Evolutionary conservation across 345 rosid species (phyloP).

Genomic region (Dipteronia dyeriana): DNA sequence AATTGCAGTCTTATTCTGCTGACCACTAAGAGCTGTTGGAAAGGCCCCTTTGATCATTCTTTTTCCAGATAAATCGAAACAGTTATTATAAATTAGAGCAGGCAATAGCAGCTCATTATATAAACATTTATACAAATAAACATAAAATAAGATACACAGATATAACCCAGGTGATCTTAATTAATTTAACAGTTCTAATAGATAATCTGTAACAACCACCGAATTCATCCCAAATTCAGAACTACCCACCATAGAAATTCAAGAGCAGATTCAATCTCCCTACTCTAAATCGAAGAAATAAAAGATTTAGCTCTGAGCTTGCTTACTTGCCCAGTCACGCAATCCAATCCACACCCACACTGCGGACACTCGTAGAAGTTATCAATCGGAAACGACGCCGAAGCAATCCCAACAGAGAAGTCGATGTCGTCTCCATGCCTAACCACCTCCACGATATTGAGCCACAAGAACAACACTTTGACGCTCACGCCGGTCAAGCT

Average conservation of each 20-base stretch:
- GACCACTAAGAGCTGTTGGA: neutral
- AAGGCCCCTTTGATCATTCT: neutral
- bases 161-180: neutral
- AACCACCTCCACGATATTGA: slow-evolving; percentile 82
- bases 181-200: slow-evolving; percentile 9
- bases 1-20: neutral
- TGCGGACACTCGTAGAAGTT: slow-evolving; percentile 86
- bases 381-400: slow-evolving; percentile 69
- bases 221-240: neutral
- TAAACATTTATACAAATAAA: neutral
- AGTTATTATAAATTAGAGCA: neutral
- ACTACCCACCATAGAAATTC: slow-evolving; percentile 8
- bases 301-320: slow-evolving; percentile 43
- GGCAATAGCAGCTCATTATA: neutral
- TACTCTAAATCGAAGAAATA: slow-evolving; percentile 54
- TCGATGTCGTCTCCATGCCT: slow-evolving; percentile 62
- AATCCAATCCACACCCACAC: slow-evolving; percentile 93
- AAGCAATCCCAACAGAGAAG: slow-evolving; percentile 91
- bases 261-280: neutral
- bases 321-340: slow-evolving; percentile 41
- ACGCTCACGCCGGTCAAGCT: slow-evolving; percentile 79
- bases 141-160: slow-evolving; percentile 6
- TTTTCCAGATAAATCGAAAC: neutral
- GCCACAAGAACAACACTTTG: slow-evolving; percentile 83
- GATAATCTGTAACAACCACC: neutral